Evolutionary conservation across 257 asterid genomes (phyloP).

Genomic region (Catharanthus roseus): DNA sequence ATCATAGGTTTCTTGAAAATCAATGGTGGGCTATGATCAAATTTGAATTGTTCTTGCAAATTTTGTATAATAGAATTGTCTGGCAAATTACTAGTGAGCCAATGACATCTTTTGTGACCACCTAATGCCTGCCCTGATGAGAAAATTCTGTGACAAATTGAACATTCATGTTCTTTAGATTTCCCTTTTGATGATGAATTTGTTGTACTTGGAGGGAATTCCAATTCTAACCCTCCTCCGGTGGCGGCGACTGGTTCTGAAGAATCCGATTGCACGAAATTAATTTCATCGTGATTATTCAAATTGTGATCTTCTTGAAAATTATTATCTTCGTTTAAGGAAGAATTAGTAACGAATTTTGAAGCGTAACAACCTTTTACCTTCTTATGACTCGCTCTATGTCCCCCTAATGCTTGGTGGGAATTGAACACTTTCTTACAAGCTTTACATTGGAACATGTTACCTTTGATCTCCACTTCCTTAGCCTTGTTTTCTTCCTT

Average conservation of each 20-base stretch:
- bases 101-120: slow-evolving; percentile 81
- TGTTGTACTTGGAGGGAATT: too few relatives aligned
- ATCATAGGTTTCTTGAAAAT: slow-evolving; percentile 38
- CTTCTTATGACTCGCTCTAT: slow-evolving; percentile 92
- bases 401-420: slow-evolving; percentile 96
- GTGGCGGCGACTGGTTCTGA: slow-evolving; percentile 20
- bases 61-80: slow-evolving; percentile 49
- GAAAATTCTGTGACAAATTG: slow-evolving; percentile 64
- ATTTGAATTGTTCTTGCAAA: slow-evolving; percentile 31
- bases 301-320: slow-evolving; percentile 31
- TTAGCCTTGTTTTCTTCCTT: slow-evolving; percentile 26
- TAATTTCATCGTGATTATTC: slow-evolving; percentile 25
- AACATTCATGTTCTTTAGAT: slow-evolving; percentile 63
- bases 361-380: slow-evolving; percentile 83
- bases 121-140: slow-evolving; percentile 86
- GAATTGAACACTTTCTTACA: slow-evolving; percentile 73
- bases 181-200: slow-evolving; percentile 11
- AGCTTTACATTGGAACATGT: slow-evolving; percentile 70
- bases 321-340: slow-evolving; percentile 16
- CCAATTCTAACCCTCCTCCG: too few relatives aligned
- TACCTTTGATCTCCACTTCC: slow-evolving; percentile 43
- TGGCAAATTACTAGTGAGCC: slow-evolving; percentile 46
- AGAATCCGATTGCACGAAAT: neutral
- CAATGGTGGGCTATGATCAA: slow-evolving; percentile 25
- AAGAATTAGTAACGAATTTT: slow-evolving; percentile 25